Conservation (phyloP, 805 yeast genomes). For the Metschnikowia similis region DNA sequence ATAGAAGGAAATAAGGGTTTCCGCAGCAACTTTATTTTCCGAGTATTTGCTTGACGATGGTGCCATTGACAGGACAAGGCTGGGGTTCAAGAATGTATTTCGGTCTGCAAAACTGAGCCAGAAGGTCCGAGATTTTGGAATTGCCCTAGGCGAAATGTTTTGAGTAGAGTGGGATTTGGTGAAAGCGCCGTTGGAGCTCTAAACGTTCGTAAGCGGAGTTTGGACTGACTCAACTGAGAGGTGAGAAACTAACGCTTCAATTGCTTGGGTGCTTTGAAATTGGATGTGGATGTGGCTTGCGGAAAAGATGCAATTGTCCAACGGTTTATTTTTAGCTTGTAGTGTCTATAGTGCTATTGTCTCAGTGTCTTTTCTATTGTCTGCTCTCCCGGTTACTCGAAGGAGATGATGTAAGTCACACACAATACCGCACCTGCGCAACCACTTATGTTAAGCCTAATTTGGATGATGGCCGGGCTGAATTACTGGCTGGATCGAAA, state of each 20-base stretch:
- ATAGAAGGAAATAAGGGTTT: background rate
- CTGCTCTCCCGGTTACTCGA: background rate
- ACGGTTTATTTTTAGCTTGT: background rate
- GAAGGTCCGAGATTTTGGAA: background rate
- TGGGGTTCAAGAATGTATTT: background rate
- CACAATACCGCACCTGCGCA: background rate
- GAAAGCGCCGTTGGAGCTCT: background rate
- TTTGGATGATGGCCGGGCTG: background rate
- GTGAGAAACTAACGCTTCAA: background rate
- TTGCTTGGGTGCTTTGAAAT: background rate
- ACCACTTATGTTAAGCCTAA: background rate
- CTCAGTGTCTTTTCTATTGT: background rate
- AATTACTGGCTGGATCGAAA: background rate
- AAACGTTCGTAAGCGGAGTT: background rate
- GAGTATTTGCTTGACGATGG: conserved; percentile 1
- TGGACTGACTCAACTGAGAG: background rate
- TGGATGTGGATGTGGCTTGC: background rate
- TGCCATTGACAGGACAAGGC: background rate
- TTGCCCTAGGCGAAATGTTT: too few species aligned
- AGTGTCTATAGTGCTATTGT: background rate
- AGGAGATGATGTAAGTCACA: background rate
- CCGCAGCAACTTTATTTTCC: background rate
- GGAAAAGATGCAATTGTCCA: background rate
- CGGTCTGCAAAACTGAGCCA: background rate
- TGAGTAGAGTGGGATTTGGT: background rate